Evolutionary conservation across 495 filamentous ascomycete species (phyloP).

Genomic region (Annulohypoxylon nitens): DNA sequence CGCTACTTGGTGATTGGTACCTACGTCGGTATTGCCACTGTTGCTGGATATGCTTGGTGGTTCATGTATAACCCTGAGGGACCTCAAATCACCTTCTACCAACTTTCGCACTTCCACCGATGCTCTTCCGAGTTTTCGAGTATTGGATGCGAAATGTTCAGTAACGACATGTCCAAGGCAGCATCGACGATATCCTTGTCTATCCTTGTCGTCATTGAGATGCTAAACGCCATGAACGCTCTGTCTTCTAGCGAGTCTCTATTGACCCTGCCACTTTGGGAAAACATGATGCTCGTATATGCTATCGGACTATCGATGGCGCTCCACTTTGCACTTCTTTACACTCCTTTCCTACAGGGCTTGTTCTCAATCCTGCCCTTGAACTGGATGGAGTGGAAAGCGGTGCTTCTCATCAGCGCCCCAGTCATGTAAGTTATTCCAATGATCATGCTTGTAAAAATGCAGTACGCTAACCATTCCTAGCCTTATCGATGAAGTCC

Average conservation of each 20-base stretch:
- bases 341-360: constrained; percentile 87
- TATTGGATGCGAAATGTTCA: constrained; percentile 95
- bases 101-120: constrained; percentile 93
- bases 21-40: constrained; percentile 95
- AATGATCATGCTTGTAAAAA: background rate
- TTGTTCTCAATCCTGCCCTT: constrained; percentile 94
- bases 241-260: constrained; percentile 95
- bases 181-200: constrained; percentile 95
- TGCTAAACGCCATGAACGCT: constrained; percentile 99
- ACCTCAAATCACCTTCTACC: constrained; percentile 92
- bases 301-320: constrained; percentile 95
- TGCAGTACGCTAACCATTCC: constrained; percentile 55
- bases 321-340: constrained; percentile 94
- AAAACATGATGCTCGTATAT: constrained; percentile 97
- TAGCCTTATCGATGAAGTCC: constrained; percentile 88
- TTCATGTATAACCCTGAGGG: constrained; percentile 96
- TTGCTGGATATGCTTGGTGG: constrained; percentile 99
- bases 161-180: constrained; percentile 86
- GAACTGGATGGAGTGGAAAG: constrained; percentile 92
- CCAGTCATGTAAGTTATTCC: constrained; percentile 86
- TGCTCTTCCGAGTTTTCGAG: constrained; percentile 89
- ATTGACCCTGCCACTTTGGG: constrained; percentile 91
- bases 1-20: constrained; percentile 95
- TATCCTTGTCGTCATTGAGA: constrained; percentile 96
- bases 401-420: constrained; percentile 87